These are phyloP conservation scores for Fusarium nurragi DNA, from an alignment of 2,329 filamentous ascomycete species.

Conservation along the genomic window DNA sequence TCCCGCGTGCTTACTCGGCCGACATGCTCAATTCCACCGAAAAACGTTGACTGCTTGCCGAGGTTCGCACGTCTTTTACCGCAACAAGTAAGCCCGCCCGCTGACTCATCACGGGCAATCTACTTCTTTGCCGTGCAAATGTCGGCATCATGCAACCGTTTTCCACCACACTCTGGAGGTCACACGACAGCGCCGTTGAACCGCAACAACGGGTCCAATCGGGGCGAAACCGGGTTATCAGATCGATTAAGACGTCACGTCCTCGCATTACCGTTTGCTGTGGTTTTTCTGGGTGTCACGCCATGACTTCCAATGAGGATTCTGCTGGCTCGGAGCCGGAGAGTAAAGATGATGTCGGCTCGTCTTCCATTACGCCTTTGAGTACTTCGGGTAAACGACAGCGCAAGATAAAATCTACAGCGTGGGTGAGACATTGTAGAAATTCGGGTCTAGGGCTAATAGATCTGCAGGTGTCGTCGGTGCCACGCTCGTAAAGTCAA, in stretches of 20 bases:
- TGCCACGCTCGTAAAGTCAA: conserved; percentile 50
- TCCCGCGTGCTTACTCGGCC: conserved; percentile 10
- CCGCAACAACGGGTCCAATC: conserved; percentile 20
- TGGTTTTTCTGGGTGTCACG: neutral
- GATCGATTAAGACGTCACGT: conserved; percentile 3
- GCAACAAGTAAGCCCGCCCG: neutral
- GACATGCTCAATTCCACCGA: neutral
- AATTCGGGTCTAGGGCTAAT: neutral
- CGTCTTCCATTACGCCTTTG: conserved; percentile 11
- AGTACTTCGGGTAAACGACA: conserved; percentile 22
- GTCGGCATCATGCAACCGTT: conserved; percentile 20
- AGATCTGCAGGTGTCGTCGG: conserved; percentile 40
- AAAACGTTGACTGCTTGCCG: conserved; percentile 10
- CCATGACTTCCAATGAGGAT: conserved; percentile 26
- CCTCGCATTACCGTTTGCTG: neutral
- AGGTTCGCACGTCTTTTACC: neutral
- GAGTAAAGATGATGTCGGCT: conserved; percentile 29
- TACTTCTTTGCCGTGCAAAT: conserved; percentile 7
- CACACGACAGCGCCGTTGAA: conserved; percentile 21
- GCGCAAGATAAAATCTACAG: conserved; percentile 42
- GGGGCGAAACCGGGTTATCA: conserved; percentile 11
- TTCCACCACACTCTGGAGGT: neutral
- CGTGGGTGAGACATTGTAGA: conserved; percentile 21
- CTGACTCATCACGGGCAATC: conserved; percentile 37
- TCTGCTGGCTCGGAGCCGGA: conserved; percentile 36